Percentiles rank a stretch among this genome's conserved stretches.
phyloP scores from a whole-genome alignment of 2,329 filamentous ascomycete species.

The Trichothecium roseum region DNA sequence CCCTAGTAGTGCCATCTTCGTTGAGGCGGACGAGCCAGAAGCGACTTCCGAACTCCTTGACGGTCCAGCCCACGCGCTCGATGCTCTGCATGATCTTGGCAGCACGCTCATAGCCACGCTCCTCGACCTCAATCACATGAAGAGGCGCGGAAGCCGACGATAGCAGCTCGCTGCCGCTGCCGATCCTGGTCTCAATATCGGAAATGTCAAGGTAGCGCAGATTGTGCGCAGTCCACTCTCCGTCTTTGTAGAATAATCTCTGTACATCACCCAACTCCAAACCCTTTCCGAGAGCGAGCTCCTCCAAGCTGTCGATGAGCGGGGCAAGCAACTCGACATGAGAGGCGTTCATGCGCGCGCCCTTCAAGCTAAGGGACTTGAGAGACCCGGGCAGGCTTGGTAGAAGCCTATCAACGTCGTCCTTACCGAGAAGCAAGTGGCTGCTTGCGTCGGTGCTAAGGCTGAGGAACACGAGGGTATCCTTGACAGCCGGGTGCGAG shows the following conservation, averaged over 20 bases:
- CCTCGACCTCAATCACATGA: slow-evolving; percentile 65
- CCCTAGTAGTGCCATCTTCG: slow-evolving; percentile 19
- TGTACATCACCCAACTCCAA: slow-evolving; percentile 57
- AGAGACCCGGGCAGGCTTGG: slow-evolving; percentile 56
- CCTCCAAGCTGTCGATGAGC: slow-evolving; percentile 60
- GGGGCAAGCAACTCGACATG: slow-evolving; percentile 55
- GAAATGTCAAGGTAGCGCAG: slow-evolving; percentile 71
- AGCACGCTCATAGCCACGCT: slow-evolving; percentile 55
- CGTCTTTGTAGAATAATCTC: slow-evolving; percentile 46
- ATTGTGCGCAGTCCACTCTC: slow-evolving; percentile 37
- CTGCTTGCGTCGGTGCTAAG: slow-evolving; percentile 62
- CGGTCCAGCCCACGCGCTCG: slow-evolving; percentile 55
- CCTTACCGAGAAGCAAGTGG: slow-evolving; percentile 58
- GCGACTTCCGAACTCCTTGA: slow-evolving; percentile 56
- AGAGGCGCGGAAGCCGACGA: slow-evolving; percentile 53
- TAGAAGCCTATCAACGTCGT: slow-evolving; percentile 55
- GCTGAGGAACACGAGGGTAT: slow-evolving; percentile 59
- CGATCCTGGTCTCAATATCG: slow-evolving; percentile 46
- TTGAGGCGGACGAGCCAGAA: slow-evolving; percentile 56
- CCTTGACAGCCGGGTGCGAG: slow-evolving; percentile 57
- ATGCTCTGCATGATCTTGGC: slow-evolving; percentile 53
- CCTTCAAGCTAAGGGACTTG: slow-evolving; percentile 65
- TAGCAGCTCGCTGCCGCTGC: slow-evolving; percentile 50
- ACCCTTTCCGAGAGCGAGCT: slow-evolving; percentile 62
- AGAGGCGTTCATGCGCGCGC: slow-evolving; percentile 55